Evolutionary conservation across 495 filamentous ascomycete species (phyloP), one percentile per base, ranked within the genome.

Genomic region (Recurvomyces mirabilis): DNA sequence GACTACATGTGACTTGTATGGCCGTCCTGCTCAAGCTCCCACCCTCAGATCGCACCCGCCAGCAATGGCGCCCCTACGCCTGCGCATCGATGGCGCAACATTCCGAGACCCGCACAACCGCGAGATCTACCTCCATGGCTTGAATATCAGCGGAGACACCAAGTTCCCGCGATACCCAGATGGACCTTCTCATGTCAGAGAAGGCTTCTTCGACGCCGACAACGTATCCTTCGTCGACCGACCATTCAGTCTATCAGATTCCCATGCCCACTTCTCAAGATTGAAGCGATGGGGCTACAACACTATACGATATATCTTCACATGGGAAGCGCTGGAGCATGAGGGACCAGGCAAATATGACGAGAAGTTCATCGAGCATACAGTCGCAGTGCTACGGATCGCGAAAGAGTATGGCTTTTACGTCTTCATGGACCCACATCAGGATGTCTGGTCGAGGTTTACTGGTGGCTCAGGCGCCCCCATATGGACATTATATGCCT

Each of bases 291-390:
- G 75, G 69, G 91, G 91, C 5, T 98, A 94, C 63, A 98, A 95
- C 62, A 84, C 83, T 1, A 89, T 98, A 39, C 73, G 91, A 55
- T 98, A 98, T 59, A 72, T 98, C 47, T 98, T 94, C 60, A 96
- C 89, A 0, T 98, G 91, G 91, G 91, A 98, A 60, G 89, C 91
- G n/a, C 89, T 98, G 56, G 91, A 98, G 65, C 79, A 87, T 46
- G 79, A 79, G 11, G 91, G 88, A 0, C 91, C 91, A n/a, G 87
- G 87, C 1, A 82, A 71, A 50, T 98, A 96, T 62, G 91, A 98
- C 50, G 82, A 98, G 55, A 82, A 86, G 48, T 98, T 84, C 82
- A 84, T 94, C 47, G 64, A 82, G 39, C 84, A 88, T 58, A 96
- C 93, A 1, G 87, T 96, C 47, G 72, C 80, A 22, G 66, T 96